phyloP scores from a whole-genome alignment of 2,329 filamentous ascomycete species.

The Pestalotiopsis sp. region DNA sequence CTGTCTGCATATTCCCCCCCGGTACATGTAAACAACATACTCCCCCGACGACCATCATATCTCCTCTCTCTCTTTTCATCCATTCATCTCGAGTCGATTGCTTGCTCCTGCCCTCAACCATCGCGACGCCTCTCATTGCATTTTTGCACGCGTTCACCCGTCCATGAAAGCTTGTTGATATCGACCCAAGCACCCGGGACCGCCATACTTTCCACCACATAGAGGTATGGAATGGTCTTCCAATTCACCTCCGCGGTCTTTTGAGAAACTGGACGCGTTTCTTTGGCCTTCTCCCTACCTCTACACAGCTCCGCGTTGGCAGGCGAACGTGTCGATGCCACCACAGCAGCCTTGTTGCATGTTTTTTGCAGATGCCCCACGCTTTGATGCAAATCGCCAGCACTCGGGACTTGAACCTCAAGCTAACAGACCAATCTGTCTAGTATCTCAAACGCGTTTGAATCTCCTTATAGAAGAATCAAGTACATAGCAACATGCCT shows the following conservation, averaged over 20 bases:
- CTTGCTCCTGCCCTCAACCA: not conserved
- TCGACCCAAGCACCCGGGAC: not conserved
- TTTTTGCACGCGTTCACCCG: not conserved
- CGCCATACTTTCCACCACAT: not conserved
- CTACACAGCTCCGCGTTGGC: too few species aligned
- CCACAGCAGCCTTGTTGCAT: not conserved
- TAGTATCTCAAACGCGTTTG: constrained; percentile 7
- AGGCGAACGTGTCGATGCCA: not conserved
- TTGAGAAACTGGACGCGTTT: not conserved
- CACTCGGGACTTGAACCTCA: not conserved
- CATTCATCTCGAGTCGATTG: not conserved
- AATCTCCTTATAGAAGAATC: constrained; percentile 11
- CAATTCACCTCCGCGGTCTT: not conserved
- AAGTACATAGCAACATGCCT: constrained; percentile 15
- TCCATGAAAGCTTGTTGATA: constrained; percentile 12
- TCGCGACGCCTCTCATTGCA: not conserved
- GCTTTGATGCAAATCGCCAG: not conserved
- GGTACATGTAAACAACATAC: constrained; percentile 9
- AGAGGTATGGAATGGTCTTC: not conserved
- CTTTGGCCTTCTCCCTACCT: too few species aligned
- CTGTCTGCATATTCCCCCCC: constrained; percentile 6
- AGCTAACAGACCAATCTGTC: not conserved
- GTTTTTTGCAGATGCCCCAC: constrained; percentile 11
- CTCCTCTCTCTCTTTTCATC: not conserved
- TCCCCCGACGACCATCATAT: not conserved